A percentile compares a stretch with the other conserved stretches of the same genome.
These are phyloP conservation scores for Globisporangium emineosum DNA, from an alignment of 352 stramenopile species.

Conservation along the genomic window DNA sequence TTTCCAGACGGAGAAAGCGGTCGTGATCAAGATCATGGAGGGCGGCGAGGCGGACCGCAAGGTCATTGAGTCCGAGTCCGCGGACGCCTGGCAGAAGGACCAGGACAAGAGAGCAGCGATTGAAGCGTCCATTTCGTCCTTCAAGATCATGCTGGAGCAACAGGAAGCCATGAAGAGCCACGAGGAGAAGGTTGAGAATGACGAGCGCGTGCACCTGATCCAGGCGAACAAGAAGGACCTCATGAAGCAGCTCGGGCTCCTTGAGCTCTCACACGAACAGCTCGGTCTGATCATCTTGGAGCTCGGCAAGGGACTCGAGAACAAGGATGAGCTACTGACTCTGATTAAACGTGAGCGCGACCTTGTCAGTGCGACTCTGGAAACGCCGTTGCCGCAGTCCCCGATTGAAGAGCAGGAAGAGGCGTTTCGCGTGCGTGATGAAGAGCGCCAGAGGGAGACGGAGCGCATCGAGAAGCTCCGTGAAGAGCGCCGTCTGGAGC, in stretches of 20 bases:
- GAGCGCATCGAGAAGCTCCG: constrained; percentile 50
- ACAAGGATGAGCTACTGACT: constrained; percentile 52
- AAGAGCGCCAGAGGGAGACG: constrained; percentile 47
- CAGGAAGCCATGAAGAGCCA: constrained; percentile 30
- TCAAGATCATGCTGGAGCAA: constrained; percentile 40
- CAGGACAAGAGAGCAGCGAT: constrained; percentile 28
- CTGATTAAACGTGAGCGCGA: constrained; percentile 53
- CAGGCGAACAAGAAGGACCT: constrained; percentile 39
- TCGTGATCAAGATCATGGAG: constrained; percentile 72
- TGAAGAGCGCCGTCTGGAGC: constrained; percentile 36
- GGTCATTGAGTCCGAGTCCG: constrained; percentile 28
- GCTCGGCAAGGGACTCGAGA: constrained; percentile 34
- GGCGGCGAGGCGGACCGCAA: constrained; percentile 50
- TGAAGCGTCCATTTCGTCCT: constrained; percentile 24
- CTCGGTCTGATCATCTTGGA: constrained; percentile 62
- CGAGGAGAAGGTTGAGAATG: constrained; percentile 44
- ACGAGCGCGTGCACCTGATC: constrained; percentile 50
- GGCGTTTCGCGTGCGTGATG: constrained; percentile 45
- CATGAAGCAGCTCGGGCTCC: constrained; percentile 52
- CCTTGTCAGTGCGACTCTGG: constrained; percentile 4
- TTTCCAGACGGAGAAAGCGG: constrained; percentile 47
- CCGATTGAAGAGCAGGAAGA: constrained; percentile 50
- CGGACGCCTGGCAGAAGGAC: constrained; percentile 34
- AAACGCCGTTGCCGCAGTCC: constrained; percentile 33
- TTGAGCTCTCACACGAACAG: constrained; percentile 55